phyloP scores from a whole-genome alignment of 306 rosid species.

The Vigna nakashimae region DNA sequence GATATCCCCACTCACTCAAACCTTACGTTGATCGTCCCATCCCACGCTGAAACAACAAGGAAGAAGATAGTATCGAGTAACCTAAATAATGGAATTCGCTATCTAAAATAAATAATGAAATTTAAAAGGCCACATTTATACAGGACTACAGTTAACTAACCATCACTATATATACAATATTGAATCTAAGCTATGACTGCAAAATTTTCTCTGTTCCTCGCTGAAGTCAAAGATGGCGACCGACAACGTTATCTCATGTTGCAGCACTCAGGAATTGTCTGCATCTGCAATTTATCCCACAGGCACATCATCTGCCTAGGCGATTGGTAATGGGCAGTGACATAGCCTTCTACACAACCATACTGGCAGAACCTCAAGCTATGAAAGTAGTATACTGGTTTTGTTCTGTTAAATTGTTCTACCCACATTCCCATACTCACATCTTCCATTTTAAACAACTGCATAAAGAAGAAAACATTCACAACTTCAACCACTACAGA shows the following conservation, averaged over 20 bases:
- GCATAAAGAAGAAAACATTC: constrained; percentile 40
- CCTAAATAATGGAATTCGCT: not conserved
- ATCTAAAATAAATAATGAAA: constrained; percentile 34
- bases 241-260: constrained; percentile 68
- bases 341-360: constrained; percentile 83
- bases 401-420: constrained; percentile 71
- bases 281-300: constrained; percentile 70
- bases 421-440: constrained; percentile 99
- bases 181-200: constrained; percentile 63
- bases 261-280: constrained; percentile 74
- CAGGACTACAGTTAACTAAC: constrained; percentile 46
- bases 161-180: constrained; percentile 52
- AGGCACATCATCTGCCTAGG: constrained; percentile 90
- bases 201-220: constrained; percentile 53
- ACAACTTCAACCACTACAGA: constrained; percentile 4
- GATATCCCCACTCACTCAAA: not conserved
- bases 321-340: constrained; percentile 92
- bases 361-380: constrained; percentile 80
- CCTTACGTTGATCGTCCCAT: not conserved
- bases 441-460: constrained; percentile 96
- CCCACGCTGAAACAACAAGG: not conserved
- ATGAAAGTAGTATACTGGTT: constrained; percentile 67
- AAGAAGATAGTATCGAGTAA: not conserved
- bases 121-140: constrained; percentile 50
- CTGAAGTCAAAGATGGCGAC: constrained; percentile 36